Evolutionary conservation across 2,329 filamentous ascomycete species (phyloP), one percentile per base, ranked within the genome.

Genomic region (Colletotrichum eremochloae): DNA sequence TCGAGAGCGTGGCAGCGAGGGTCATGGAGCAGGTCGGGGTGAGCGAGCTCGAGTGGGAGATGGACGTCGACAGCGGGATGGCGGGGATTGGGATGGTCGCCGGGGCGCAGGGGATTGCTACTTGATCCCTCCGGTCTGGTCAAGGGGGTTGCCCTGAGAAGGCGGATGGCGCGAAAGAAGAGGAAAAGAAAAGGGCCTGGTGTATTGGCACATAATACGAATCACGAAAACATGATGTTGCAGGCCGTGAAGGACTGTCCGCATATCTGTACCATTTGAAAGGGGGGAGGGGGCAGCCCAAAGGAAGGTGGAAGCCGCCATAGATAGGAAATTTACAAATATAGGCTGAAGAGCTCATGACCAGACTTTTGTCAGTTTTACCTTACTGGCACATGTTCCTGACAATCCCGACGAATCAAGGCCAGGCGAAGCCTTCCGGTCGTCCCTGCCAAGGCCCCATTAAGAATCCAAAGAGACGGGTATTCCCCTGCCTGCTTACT

Each of bases 1-100:
- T 87, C 75, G 86, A 88, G 76, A 84, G 78, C 48, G 81, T 85
- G n/a, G 78, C 86, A 8, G 75, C 69, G 33, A 79, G 82, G 52
- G 83, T 88, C 4, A 67, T 87, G 48, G 81, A 33, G 38, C 67
- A 70, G 70, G 79, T 46, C 0, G 71, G 71, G 5, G 61, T 73
- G 11, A 24, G 48, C 20, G 71, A 66, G 63, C 57, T 71, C 33
- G 53, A 46, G 48, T 71, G 57, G 15, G 67, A 67, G 29, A 73
- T 73, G 62, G 63, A 66, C 20, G 24, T 73, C 4, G 71, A 71
- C 11, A 11, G 46, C 0, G 44, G 38, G 4, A 52, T 29, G 20
- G 31, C 44, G 52, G 31, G 46, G 31, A 6, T 36, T 20, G 33
- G 20, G 33, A 20, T 20, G 58, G 38, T 46, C 11, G 31, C 36